phyloP scores from a whole-genome alignment of 2,329 filamentous ascomycete genomes.

The Coniosporium tulheliwenetii region DNA sequence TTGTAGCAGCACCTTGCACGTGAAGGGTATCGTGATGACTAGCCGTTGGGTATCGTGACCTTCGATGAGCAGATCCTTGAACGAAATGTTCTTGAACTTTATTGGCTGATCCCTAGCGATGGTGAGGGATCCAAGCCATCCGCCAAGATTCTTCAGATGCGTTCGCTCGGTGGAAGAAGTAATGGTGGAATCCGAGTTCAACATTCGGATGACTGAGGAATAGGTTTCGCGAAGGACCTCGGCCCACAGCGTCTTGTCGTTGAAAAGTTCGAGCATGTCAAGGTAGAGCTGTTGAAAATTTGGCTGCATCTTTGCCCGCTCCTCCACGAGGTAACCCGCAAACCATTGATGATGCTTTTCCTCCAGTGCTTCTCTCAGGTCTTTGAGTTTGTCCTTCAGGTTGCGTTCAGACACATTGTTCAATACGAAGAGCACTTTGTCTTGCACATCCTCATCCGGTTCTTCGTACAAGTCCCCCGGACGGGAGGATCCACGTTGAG shows the following conservation, averaged over 20 bases:
- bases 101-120: slow-evolving; percentile 90
- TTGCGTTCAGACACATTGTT: slow-evolving; percentile 94
- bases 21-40: slow-evolving; percentile 87
- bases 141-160: slow-evolving; percentile 83
- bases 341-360: slow-evolving; percentile 90
- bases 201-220: slow-evolving; percentile 65
- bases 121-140: slow-evolving; percentile 86
- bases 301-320: slow-evolving; percentile 90
- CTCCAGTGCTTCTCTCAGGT: slow-evolving; percentile 64
- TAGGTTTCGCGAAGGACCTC: slow-evolving; percentile 93
- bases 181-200: slow-evolving; percentile 81
- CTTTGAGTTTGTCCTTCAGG: slow-evolving; percentile 65
- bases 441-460: slow-evolving; percentile 70
- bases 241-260: slow-evolving; percentile 63
- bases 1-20: slow-evolving; percentile 86
- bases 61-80: slow-evolving; percentile 88
- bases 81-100: slow-evolving; percentile 90
- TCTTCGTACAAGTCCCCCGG: slow-evolving; percentile 56
- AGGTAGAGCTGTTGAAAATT: slow-evolving; percentile 93
- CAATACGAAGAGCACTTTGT: slow-evolving; percentile 86
- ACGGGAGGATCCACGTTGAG: slow-evolving; percentile 60
- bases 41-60: slow-evolving; percentile 85
- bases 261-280: slow-evolving; percentile 70
- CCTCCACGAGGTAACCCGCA: slow-evolving; percentile 83
- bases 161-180: slow-evolving; percentile 70